phyloP scores from a whole-genome alignment of 257 asterid genomes.

The Solanum chiquidenum region DNA sequence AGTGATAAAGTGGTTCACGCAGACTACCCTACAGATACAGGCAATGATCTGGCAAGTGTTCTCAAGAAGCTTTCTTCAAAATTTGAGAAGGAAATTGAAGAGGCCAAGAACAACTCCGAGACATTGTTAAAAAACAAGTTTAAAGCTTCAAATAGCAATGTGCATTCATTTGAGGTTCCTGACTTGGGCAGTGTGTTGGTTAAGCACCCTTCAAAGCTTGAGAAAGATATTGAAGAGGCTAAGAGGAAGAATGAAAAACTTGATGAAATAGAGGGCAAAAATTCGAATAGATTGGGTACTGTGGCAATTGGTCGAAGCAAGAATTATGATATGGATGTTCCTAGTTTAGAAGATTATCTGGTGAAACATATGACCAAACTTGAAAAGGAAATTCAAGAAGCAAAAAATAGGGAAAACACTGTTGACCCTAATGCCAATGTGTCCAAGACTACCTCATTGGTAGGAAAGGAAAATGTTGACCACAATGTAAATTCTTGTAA shows the following conservation, averaged over 20 bases:
- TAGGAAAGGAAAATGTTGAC: conserved; percentile 50
- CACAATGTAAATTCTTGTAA: conserved; percentile 16
- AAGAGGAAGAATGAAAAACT: conserved; percentile 5
- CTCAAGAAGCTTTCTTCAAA: conserved; percentile 4
- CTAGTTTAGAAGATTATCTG: conserved; percentile 61
- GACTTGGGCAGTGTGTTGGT: conserved; percentile 40
- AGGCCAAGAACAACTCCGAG: conserved; percentile 13
- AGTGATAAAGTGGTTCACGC: neutral
- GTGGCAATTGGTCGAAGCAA: neutral
- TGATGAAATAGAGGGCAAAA: conserved; percentile 14
- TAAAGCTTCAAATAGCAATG: neutral
- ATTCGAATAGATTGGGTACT: neutral
- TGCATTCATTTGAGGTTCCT: conserved; percentile 3
- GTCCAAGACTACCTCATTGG: neutral
- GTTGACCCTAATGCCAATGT: neutral
- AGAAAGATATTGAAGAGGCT: conserved; percentile 52
- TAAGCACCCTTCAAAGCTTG: conserved; percentile 56
- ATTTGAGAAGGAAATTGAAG: conserved; percentile 6
- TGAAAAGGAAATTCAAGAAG: conserved; percentile 76
- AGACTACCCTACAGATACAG: neutral
- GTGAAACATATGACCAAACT: conserved; percentile 63
- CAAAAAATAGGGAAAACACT: conserved; percentile 26
- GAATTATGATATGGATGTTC: conserved; percentile 27
- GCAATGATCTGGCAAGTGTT: conserved; percentile 2
- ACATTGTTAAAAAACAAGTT: neutral